These are phyloP conservation scores for Cantharellus anzutake DNA, from an alignment of 768 basidiomycete species.

Conservation along the genomic window DNA sequence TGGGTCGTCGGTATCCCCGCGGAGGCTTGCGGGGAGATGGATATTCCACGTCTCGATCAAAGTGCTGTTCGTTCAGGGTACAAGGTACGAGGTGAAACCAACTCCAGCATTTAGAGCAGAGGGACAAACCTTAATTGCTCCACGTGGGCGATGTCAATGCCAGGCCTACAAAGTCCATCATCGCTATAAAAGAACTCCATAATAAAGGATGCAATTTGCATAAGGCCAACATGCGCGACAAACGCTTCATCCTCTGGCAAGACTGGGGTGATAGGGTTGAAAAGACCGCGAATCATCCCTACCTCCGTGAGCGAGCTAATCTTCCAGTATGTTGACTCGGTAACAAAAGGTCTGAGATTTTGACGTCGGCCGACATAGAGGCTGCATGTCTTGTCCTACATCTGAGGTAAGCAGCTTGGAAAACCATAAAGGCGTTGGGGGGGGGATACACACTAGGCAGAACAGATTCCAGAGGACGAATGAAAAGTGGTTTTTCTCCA, in stretches of 20 bases:
- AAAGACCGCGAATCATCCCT: not conserved
- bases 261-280: not conserved
- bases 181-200: not conserved
- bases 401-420: not conserved
- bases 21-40: not conserved
- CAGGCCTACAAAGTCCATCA: not conserved
- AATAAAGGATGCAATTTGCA: not conserved
- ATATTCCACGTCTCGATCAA: not conserved
- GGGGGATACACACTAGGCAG: not conserved
- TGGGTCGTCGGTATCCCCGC: not conserved
- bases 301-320: not conserved
- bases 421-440: not conserved
- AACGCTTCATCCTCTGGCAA: not conserved
- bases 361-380: not conserved
- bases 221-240: not conserved
- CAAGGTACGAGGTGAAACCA: not conserved
- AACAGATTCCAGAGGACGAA: not conserved
- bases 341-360: not conserved
- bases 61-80: not conserved
- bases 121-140: not conserved
- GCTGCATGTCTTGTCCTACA: not conserved
- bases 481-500: too few species aligned
- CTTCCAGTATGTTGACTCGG: not conserved
- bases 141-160: not conserved
- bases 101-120: not conserved